phyloP scores from a whole-genome alignment of 495 filamentous ascomycete species.

The Penicillium bialowiezense region DNA sequence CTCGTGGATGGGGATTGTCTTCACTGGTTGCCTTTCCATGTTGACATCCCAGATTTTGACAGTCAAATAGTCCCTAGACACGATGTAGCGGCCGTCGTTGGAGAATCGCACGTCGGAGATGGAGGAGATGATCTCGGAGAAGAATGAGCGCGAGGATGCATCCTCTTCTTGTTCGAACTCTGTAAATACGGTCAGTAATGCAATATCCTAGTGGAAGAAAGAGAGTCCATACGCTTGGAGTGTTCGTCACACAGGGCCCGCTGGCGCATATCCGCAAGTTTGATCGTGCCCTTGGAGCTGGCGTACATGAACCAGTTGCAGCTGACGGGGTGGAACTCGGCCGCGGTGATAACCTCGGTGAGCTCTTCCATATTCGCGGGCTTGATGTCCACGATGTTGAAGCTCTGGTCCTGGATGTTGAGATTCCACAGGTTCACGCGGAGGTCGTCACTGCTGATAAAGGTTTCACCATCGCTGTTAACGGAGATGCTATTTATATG shows the following conservation, averaged over 20 bases:
- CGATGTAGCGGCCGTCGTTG: constrained; percentile 91
- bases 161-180: constrained; percentile 99
- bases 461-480: constrained; percentile 98
- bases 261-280: constrained; percentile 96
- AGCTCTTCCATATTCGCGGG: constrained; percentile 99
- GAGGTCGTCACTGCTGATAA: constrained; percentile 97
- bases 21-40: constrained; percentile 95
- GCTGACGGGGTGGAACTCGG: constrained; percentile 94
- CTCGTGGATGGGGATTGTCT: constrained; percentile 98
- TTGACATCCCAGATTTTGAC: constrained; percentile 99
- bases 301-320: constrained; percentile 99
- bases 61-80: constrained; percentile 95
- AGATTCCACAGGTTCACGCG: constrained; percentile 98
- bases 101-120: constrained; percentile 99
- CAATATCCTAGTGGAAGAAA: neutral
- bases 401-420: constrained; percentile 99
- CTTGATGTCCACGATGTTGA: constrained; percentile 99
- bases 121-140: constrained; percentile 98
- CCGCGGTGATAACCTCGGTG: constrained; percentile 97
- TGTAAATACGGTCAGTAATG: constrained; percentile 33
- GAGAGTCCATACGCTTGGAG: constrained; percentile 73
- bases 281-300: constrained; percentile 98
- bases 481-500: constrained; percentile 99
- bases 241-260: constrained; percentile 95
- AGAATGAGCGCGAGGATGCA: constrained; percentile 97